Conservation (phyloP, 306 rosid species). For the Fagus sylvatica region DNA sequence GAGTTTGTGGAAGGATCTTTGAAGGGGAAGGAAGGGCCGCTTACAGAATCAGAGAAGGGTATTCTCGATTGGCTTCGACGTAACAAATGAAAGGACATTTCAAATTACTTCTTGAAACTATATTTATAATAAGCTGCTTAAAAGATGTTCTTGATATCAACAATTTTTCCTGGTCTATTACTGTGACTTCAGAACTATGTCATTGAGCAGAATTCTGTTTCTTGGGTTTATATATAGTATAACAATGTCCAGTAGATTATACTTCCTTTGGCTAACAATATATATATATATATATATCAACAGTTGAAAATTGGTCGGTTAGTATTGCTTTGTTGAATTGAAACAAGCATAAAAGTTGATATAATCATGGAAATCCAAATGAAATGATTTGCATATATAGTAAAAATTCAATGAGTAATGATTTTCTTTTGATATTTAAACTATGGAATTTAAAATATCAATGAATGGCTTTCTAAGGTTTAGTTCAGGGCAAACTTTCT, state of each 20-base stretch:
- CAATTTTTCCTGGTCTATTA: background rate
- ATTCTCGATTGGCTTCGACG: constrained; percentile 83
- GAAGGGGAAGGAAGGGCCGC: constrained; percentile 42
- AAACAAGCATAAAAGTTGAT: background rate
- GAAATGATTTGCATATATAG: background rate
- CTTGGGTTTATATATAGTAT: no score
- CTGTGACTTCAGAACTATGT: background rate
- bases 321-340: background rate
- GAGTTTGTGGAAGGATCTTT: constrained; percentile 70
- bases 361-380: background rate
- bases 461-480: background rate
- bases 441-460: background rate
- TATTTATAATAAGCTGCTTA: background rate
- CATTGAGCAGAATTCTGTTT: no score
- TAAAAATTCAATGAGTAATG: background rate
- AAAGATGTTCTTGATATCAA: background rate
- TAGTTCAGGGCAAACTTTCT: background rate
- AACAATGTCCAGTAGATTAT: no score
- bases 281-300: background rate
- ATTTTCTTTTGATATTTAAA: background rate
- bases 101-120: background rate
- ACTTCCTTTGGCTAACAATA: background rate
- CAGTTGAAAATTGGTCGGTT: background rate
- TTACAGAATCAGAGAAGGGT: constrained; percentile 78
- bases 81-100: constrained; percentile 42